These are phyloP conservation scores for Citrullus colocynthis DNA, from an alignment of 306 rosid genomes.

Conservation along the genomic window DNA sequence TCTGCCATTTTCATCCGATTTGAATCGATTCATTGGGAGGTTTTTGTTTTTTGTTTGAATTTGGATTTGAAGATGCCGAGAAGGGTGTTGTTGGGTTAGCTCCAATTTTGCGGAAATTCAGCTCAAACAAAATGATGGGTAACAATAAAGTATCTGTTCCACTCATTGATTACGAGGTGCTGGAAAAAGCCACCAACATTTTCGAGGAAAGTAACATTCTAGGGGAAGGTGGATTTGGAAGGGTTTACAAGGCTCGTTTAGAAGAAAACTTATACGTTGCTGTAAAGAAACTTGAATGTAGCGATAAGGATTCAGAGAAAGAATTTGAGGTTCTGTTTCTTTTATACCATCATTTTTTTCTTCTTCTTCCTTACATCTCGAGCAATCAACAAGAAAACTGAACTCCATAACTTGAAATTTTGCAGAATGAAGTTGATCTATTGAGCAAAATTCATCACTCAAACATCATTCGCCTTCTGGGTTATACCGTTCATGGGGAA, in stretches of 20 bases:
- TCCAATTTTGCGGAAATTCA: constrained; percentile 41
- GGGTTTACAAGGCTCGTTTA: constrained; percentile 79
- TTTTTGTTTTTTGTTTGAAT: neutral
- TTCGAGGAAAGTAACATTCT: constrained; percentile 56
- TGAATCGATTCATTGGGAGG: neutral
- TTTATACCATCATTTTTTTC: neutral
- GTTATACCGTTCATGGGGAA: constrained; percentile 46
- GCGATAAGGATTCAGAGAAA: constrained; percentile 42
- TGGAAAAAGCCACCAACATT: constrained; percentile 54
- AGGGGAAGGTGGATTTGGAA: constrained; percentile 89
- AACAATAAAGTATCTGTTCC: constrained; percentile 42
- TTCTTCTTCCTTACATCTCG: neutral
- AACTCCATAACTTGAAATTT: constrained; percentile 6
- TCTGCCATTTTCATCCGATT: neutral
- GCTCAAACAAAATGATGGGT: constrained; percentile 40
- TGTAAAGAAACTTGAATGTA: constrained; percentile 60
- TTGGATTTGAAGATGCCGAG: constrained; percentile 43
- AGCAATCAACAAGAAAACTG: neutral
- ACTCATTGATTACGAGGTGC: constrained; percentile 49
- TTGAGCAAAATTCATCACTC: constrained; percentile 70
- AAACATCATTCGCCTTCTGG: constrained; percentile 58
- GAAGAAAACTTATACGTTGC: constrained; percentile 63
- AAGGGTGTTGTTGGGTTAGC: constrained; percentile 34
- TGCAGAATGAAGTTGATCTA: constrained; percentile 84
- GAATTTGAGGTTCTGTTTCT: constrained; percentile 57